A percentile compares a stretch with the other conserved stretches of the same genome.
phyloP scores from a whole-genome alignment of 768 basidiomycete species.

The Trametes sanguinea region DNA sequence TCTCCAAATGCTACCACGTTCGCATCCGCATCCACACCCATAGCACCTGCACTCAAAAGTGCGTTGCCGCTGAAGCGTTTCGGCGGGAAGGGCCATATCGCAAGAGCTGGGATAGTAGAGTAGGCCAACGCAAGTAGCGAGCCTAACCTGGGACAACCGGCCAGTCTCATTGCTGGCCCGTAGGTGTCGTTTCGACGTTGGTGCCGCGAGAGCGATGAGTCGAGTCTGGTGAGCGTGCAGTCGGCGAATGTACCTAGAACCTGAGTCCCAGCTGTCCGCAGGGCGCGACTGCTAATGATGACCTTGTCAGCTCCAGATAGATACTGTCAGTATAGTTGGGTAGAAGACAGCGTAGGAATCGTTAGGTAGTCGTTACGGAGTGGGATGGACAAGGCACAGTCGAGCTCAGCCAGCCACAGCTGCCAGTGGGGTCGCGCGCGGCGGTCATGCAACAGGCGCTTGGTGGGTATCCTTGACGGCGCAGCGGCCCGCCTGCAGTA shows the following conservation, averaged over 20 bases:
- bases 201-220: background rate
- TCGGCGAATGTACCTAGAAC: too few species aligned
- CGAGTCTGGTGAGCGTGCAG: background rate
- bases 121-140: background rate
- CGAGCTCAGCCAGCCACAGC: too few species aligned
- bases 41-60: conserved; percentile 73
- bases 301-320: too few species aligned
- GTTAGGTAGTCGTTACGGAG: too few species aligned
- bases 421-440: too few species aligned
- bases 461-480: too few species aligned
- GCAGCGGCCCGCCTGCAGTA: too few species aligned
- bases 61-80: conserved; percentile 84
- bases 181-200: background rate
- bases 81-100: conserved; percentile 83
- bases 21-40: conserved; percentile 74
- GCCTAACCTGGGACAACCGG: background rate
- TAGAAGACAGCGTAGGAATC: too few species aligned
- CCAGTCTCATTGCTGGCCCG: background rate
- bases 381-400: too few species aligned
- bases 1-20: conserved; percentile 90
- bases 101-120: conserved; percentile 9
- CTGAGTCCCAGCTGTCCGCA: background rate
- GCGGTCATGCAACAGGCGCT: too few species aligned
- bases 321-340: too few species aligned
- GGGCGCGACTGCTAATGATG: too few species aligned